Evolutionary conservation across 371 early-diverging fungal genomes (phyloP).

Genomic region (Fennellomyces sp.): DNA sequence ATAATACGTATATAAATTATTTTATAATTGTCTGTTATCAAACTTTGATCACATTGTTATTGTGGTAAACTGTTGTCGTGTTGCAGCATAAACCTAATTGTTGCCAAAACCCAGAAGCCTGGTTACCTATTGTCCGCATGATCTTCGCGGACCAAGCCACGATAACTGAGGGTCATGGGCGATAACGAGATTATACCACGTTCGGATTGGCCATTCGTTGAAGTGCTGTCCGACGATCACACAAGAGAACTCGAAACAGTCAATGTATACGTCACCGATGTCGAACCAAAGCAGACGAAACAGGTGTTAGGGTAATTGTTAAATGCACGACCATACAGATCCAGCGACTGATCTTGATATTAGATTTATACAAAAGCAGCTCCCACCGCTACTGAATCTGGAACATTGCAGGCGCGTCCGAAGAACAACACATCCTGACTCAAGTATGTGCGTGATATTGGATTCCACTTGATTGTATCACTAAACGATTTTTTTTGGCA

Average conservation of each 20-base stretch:
- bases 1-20: no score
- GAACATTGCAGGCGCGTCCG: conserved; percentile 52
- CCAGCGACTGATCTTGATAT: background rate
- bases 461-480: background rate
- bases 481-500: background rate
- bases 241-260: conserved; percentile 38
- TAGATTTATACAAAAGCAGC: conserved; percentile 47
- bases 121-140: no score
- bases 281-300: conserved; percentile 46
- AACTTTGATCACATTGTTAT: no score
- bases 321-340: background rate
- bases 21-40: no score
- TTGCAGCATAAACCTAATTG: no score
- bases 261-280: conserved; percentile 36
- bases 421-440: conserved; percentile 17
- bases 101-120: no score
- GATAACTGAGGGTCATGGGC: background rate
- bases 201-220: conserved; percentile 44
- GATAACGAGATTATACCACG: conserved; percentile 22
- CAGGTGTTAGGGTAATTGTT: conserved; percentile 40
- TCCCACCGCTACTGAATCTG: conserved; percentile 35
- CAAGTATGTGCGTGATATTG: conserved; percentile 10
- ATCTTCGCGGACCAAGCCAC: conserved; percentile 8
- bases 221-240: conserved; percentile 43
- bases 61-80: no score